Evolutionary conservation across 2,329 filamentous ascomycete genomes (phyloP), one percentile per base, ranked within the genome.

Genomic region (Fusarium odoratissimum): DNA sequence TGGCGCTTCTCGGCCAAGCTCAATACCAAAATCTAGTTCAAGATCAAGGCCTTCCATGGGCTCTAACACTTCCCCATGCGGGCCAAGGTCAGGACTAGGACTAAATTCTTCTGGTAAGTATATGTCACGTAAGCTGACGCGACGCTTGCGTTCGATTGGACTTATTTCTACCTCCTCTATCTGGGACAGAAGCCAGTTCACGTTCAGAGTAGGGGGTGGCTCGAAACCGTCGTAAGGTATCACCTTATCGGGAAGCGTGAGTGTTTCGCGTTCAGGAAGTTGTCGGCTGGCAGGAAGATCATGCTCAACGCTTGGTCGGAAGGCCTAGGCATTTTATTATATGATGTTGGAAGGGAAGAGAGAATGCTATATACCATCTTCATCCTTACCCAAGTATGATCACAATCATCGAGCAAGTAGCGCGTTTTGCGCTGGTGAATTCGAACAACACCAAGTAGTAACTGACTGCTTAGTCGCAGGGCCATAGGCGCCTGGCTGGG

Each of bases 401-500:
- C 97, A 84, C 96, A 98, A 81, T 99, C 96, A 79, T 98, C 96
- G 48, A 98, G 86, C 54, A 99, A 86, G 83, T 99, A 99, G 78
- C 95, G 93, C 79, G 95, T 95, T 84, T 99, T 98, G 79, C 95
- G 90, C 83, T 95, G 96, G 83, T 99, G 98, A 79, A 99, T 98
- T 80, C 95, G 91, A 77, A 98, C 96, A 37, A 98, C 95, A 84
- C 96, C 96, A 61, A 98, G 89, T 79, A 99, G 86, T 64, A 99
- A 87, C 84, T 98, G 95, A 67, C 95, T 95, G 80, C 95, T 98
- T 70, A 98, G 85, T 75, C 96, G 94, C 78, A 99, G 84, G 35
- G 96, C 95, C 89, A 98, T 95, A 35, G 96, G 96, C 46, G 95
- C 95, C 83, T 97, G 94, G 74, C 93, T 93, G 49, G 94, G 94